phyloP scores from a whole-genome alignment of 1,284 basidiomycete genomes.

The Megacollybia platyphylla region DNA sequence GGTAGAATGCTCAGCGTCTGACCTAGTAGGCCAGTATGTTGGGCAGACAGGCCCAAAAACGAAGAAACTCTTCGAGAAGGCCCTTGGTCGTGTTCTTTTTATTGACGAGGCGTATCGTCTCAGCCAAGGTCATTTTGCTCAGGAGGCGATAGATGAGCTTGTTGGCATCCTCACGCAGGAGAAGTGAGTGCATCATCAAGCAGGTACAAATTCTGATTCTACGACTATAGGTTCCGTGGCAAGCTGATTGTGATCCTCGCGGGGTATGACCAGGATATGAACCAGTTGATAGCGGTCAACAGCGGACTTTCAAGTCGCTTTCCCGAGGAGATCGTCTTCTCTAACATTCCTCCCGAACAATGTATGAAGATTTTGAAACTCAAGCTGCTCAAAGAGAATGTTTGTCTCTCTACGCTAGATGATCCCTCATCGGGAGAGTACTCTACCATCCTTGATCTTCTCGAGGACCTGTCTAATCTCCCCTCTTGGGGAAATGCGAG shows the following conservation, averaged over 20 bases:
- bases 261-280: conserved; percentile 57
- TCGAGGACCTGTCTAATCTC: conserved; percentile 28
- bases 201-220: too few species aligned
- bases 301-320: conserved; percentile 55
- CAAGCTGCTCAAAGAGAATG: conserved; percentile 27
- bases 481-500: conserved; percentile 54
- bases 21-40: conserved; percentile 53
- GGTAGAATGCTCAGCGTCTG: conserved; percentile 51
- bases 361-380: conserved; percentile 38
- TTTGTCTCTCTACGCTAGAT: conserved; percentile 23
- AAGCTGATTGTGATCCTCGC: conserved; percentile 56
- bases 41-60: conserved; percentile 61
- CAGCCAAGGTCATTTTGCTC: conserved; percentile 42
- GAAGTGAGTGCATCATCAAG: too few species aligned
- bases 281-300: conserved; percentile 41
- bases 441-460: conserved; percentile 18
- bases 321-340: conserved; percentile 43
- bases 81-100: conserved; percentile 51
- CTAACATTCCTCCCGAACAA: conserved; percentile 32
- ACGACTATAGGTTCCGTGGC: conserved; percentile 22
- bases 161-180: conserved; percentile 49
- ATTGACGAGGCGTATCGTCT: conserved; percentile 57
- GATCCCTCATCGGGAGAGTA: conserved; percentile 19
- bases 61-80: conserved; percentile 39
- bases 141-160: conserved; percentile 57